Base-by-base conservation (phyloP, 176 grass and related monocot genomes). In the Oropetium thomaeum region DNA sequence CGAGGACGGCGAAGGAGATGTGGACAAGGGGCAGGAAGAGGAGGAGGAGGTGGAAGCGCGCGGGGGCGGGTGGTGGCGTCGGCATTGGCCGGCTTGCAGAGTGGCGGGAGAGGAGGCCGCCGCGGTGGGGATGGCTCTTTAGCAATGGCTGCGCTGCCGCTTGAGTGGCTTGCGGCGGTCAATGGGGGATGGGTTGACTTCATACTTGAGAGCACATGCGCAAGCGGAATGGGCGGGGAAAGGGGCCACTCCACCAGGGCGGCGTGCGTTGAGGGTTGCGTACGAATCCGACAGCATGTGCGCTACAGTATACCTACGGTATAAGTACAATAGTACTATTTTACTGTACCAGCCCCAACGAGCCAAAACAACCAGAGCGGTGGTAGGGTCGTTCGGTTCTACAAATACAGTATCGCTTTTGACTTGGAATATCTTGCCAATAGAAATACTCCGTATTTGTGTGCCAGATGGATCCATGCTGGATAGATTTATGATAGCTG, bases 1-100 rank as follows among this genome's bases (percentile, higher is more conserved):
- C 20, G 33, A 47, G 8, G 59, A 77, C 5, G 58, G 52, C 0
- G 29, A 83, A 3, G 40, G 67, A 5, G 23, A 45, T 12, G 43
- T 53, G 35, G 49, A 37, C n/a, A n/a, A n/a, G n/a, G n/a, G n/a
- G n/a, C n/a, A n/a, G 47, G 13, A 40, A 16, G 25, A 41, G 26
- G 4, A 20, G 19, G 44, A 55, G 58, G 35, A 65, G 5, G 35
- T 5, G 35, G 6, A 30, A 10, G 57, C 10, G 6, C 14, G 31
- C 5, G 58, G 38, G 26, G 16, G 54, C 49, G 23, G 53, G 17
- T 17, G 47, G 44, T 51, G 71, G 76, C 41, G 33, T 81, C 59
- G 48, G 76, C 82, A 85, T 89, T 76, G 40, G 62, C 39, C 7
- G 39, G 44, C 35, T 26, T 27, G 34, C 15, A 8, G 65, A 34